phyloP scores from a whole-genome alignment of 176 grass and related monocot species.

The Cenchrus purpureus region DNA sequence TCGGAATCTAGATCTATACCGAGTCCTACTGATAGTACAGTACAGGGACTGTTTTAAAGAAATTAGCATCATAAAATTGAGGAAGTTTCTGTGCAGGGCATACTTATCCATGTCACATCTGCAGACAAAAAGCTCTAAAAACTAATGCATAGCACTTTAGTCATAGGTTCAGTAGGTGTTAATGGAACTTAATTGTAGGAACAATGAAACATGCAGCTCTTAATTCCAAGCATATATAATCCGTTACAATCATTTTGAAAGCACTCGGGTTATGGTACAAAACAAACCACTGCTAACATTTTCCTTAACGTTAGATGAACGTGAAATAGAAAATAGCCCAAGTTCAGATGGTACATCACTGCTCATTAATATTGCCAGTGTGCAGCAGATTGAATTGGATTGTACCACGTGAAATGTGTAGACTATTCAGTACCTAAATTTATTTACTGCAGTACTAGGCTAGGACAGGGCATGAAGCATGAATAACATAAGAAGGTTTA shows the following conservation, averaged over 20 bases:
- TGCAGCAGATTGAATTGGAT: conserved; percentile 30
- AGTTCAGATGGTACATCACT: conserved; percentile 9
- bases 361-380: conserved; percentile 31
- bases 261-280: conserved; percentile 6
- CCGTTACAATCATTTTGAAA: conserved; percentile 27
- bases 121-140: conserved; percentile 26
- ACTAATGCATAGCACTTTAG: conserved; percentile 11
- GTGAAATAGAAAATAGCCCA: conserved; percentile 7
- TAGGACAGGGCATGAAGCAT: conserved; percentile 14
- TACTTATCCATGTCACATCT: conserved; percentile 8
- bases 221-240: conserved; percentile 10
- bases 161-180: background rate
- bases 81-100: conserved; percentile 23
- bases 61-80: conserved; percentile 16
- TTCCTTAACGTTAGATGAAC: background rate
- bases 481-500: conserved; percentile 22
- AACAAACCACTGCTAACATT: conserved; percentile 8
- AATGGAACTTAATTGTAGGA: conserved; percentile 15
- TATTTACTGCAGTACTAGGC: conserved; percentile 33
- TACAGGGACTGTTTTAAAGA: background rate
- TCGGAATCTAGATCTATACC: conserved; percentile 12
- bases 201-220: conserved; percentile 24
- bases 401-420: conserved; percentile 42
- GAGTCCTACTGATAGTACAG: conserved; percentile 13
- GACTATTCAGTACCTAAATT: conserved; percentile 35